Percentiles rank a stretch among this genome's conserved stretches.
Conservation (phyloP, 352 stramenopile genomes). For the Globisporangium mamillatum region DNA sequence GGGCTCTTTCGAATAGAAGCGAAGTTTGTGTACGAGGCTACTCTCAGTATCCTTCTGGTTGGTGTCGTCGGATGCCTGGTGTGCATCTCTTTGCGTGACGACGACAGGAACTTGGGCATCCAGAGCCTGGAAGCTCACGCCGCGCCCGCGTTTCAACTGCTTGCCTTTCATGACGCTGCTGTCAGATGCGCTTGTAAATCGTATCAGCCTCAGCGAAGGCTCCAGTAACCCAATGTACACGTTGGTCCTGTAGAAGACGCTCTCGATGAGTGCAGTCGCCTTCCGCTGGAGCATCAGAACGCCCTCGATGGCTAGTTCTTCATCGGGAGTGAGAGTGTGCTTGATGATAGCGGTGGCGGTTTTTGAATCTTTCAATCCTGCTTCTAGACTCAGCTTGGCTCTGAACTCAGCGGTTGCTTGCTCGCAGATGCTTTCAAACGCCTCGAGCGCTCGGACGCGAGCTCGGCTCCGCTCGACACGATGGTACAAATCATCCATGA, state of each 20-base stretch:
- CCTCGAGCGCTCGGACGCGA: slow-evolving; percentile 27
- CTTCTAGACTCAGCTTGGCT: not conserved
- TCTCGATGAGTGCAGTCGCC: slow-evolving; percentile 34
- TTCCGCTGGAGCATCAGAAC: slow-evolving; percentile 31
- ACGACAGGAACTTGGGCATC: slow-evolving; percentile 41
- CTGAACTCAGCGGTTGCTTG: slow-evolving; percentile 14
- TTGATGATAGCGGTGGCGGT: not conserved
- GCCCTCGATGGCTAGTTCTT: slow-evolving; percentile 49
- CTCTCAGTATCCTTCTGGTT: not conserved
- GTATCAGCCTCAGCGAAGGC: slow-evolving; percentile 36
- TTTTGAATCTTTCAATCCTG: not conserved
- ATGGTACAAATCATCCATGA: slow-evolving; percentile 28
- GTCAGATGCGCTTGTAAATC: slow-evolving; percentile 51
- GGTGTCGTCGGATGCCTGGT: not conserved
- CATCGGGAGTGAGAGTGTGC: slow-evolving; percentile 19
- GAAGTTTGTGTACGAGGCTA: slow-evolving; percentile 23
- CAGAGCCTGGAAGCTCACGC: slow-evolving; percentile 54
- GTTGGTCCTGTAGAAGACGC: slow-evolving; percentile 30
- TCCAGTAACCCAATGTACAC: slow-evolving; percentile 70
- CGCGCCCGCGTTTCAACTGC: slow-evolving; percentile 46
- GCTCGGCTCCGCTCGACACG: slow-evolving; percentile 42
- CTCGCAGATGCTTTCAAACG: slow-evolving; percentile 30
- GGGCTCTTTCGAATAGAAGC: slow-evolving; percentile 35
- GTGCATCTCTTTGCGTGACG: slow-evolving; percentile 24
- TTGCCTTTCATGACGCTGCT: slow-evolving; percentile 62